Conservation (phyloP, 495 filamentous ascomycete species). For the Neurospora sp. region DNA sequence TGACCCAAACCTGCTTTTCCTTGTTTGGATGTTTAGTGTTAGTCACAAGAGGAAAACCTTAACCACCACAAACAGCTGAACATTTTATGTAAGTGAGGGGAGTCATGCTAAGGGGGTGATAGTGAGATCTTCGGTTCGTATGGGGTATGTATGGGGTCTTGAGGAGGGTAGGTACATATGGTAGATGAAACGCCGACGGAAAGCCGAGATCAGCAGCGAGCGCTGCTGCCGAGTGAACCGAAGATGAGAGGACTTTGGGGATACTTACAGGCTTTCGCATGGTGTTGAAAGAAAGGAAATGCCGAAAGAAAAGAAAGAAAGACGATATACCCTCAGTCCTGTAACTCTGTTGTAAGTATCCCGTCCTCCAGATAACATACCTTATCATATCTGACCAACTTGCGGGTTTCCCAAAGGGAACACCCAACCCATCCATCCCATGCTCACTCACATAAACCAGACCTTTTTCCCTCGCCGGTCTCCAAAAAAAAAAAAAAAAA, state of each 20-base stretch:
- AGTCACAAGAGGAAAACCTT: not conserved
- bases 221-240: not conserved
- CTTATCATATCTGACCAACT: not conserved
- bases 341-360: not conserved
- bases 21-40: not conserved
- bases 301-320: not conserved
- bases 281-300: not conserved
- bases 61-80: not conserved
- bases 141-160: not conserved
- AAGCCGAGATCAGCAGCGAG: not conserved
- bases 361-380: not conserved
- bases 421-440: not conserved
- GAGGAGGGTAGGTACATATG: not conserved
- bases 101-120: no score
- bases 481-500: not conserved
- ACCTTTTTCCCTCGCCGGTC: not conserved
- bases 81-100: not conserved
- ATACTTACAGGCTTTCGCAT: not conserved
- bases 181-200: not conserved
- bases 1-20: not conserved
- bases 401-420: not conserved
- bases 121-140: not conserved
- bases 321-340: not conserved
- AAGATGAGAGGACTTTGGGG: not conserved
- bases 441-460: not conserved